Evolutionary conservation across 108 stramenopile genomes (phyloP).

Genomic region (Nitzschia sp.): DNA sequence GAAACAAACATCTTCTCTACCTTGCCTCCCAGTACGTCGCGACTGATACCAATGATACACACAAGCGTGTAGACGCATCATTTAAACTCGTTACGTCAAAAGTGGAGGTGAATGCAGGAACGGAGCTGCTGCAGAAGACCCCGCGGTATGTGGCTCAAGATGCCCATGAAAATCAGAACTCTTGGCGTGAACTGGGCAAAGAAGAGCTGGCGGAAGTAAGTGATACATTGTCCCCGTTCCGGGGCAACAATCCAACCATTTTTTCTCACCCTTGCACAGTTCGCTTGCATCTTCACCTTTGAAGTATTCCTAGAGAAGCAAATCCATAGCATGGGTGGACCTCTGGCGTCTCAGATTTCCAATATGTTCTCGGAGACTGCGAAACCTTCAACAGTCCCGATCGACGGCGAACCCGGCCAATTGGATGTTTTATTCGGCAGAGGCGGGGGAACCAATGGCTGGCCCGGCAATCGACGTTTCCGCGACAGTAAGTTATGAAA

Average conservation of each 20-base stretch:
- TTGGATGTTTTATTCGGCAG: constrained; percentile 38
- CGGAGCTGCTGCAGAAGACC: constrained; percentile 19
- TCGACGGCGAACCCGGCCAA: constrained; percentile 27
- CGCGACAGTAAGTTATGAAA: constrained; percentile 47
- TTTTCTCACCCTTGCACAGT: constrained; percentile 2
- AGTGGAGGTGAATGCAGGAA: constrained; percentile 29
- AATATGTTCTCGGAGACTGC: constrained; percentile 18
- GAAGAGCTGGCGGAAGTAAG: constrained; percentile 32
- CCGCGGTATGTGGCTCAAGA: constrained; percentile 37
- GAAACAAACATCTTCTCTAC: constrained; percentile 48
- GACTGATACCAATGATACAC: constrained; percentile 23
- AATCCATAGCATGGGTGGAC: constrained; percentile 25
- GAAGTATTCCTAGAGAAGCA: constrained; percentile 54
- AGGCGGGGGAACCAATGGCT: not conserved
- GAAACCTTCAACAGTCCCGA: constrained; percentile 34
- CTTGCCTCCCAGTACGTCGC: constrained; percentile 44
- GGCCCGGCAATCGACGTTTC: constrained; percentile 68
- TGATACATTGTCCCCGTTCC: not conserved
- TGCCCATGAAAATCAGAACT: constrained; percentile 18
- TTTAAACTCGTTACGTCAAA: constrained; percentile 31
- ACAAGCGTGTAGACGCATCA: constrained; percentile 37
- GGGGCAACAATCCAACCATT: not conserved
- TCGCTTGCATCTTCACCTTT: constrained; percentile 46
- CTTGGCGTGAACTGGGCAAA: constrained; percentile 27
- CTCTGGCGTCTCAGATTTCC: constrained; percentile 15